phyloP scores from a whole-genome alignment of 1,284 basidiomycete species.

The Wolfiporia cocos region DNA sequence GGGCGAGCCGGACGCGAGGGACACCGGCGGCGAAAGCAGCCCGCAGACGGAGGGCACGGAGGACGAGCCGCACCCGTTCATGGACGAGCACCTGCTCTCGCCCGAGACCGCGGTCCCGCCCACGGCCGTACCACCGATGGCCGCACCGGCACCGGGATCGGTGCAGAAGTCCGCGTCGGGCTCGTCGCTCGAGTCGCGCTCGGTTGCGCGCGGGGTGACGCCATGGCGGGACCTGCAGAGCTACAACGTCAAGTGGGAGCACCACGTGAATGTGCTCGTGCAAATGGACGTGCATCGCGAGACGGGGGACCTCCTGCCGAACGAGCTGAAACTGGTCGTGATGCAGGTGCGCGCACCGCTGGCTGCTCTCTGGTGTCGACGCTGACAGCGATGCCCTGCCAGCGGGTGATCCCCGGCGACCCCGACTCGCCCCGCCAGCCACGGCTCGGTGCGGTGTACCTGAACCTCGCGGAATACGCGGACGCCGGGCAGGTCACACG shows the following conservation, averaged over 20 bases:
- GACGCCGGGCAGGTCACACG: constrained; percentile 57
- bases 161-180: constrained; percentile 9
- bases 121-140: constrained; percentile 8
- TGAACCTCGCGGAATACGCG: constrained; percentile 77
- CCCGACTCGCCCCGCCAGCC: constrained; percentile 47
- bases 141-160: constrained; percentile 6
- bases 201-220: constrained; percentile 47
- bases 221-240: constrained; percentile 49
- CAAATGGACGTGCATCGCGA: constrained; percentile 59
- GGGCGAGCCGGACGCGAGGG: constrained; percentile 19
- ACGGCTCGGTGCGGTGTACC: constrained; percentile 55
- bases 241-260: constrained; percentile 55
- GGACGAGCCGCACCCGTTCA: neutral
- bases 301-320: constrained; percentile 44
- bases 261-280: constrained; percentile 48
- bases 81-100: constrained; percentile 3
- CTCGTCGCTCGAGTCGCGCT: constrained; percentile 7
- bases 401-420: constrained; percentile 47
- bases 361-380: neutral
- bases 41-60: constrained; percentile 1
- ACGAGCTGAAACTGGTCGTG: constrained; percentile 59
- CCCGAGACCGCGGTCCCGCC: constrained; percentile 10
- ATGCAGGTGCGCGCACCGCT: constrained; percentile 48
- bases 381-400: constrained; percentile 4
- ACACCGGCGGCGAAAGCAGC: constrained; percentile 12